Base-by-base conservation (phyloP, 2,329 filamentous ascomycete species). In the Xylaria sp. region DNA sequence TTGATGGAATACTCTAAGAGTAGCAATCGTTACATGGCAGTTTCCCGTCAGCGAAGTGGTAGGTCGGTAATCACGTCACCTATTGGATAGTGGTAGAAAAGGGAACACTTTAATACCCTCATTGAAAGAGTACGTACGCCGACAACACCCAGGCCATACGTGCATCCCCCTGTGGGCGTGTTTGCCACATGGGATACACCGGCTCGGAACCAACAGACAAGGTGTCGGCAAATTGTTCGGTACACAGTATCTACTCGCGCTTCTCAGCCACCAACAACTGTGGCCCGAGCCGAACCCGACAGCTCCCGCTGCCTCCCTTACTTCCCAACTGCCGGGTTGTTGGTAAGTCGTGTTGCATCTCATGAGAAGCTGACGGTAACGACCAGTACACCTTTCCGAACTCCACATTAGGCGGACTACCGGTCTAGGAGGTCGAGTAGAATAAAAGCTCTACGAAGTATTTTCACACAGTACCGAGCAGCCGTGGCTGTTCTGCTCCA, bases 331-430 rank as follows among this genome's bases (percentile, higher is more conserved):
- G 23, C 17, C 37, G 47, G 43, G 27, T 33, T 54, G 35, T 35
- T 31, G 40, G 60, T 25, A 48, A n/a, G 51, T 63, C 51, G 25
- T 21, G 29, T 53, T n/a, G 17, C 23, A 54, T 54, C 25, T 54
- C 48, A 47, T 41, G 33, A 58, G 25, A 23, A 15, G 21, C 41
- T 37, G 47, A 38, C 41, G 48, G 37, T 41, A 10, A 37, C 23
- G n/a, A 4, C 46, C 19, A 17, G 47, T 35, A 53, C 29, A 4
- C 9, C 4, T 23, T 23, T 49, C 43, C 33, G 40, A 21, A 5
- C 25, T 21, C 4, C 25, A n/a, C 27, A 37, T 27, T 2, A 23
- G 35, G 31, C 11, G 17, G 25, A 31, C 19, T 52, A 35, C n/a
- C 25, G 15, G 41, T 27, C 37, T 38, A 46, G 52, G 23, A 43